phyloP scores from a whole-genome alignment of 2,329 filamentous ascomycete genomes.

The Graphilbum sp. region DNA sequence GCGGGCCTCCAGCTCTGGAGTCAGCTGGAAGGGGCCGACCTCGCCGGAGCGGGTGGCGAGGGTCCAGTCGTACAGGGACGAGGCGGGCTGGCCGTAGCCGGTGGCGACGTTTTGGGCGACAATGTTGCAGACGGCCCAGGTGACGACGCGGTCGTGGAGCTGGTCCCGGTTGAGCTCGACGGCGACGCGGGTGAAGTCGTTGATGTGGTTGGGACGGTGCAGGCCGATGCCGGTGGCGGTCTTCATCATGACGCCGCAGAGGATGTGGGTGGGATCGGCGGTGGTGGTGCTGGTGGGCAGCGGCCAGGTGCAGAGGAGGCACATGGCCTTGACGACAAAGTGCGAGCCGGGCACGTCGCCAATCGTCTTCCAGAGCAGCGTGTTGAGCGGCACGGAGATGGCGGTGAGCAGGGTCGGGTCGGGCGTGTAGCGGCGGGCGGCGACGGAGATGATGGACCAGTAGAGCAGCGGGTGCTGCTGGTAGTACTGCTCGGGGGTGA shows the following conservation, averaged over 20 bases:
- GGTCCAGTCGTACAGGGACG: constrained; percentile 62
- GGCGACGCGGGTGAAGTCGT: constrained; percentile 65
- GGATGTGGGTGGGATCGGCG: constrained; percentile 65
- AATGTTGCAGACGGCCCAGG: constrained; percentile 76
- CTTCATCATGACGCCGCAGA: constrained; percentile 76
- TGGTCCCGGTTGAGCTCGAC: constrained; percentile 65
- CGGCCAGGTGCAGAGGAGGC: constrained; percentile 67
- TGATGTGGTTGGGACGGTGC: constrained; percentile 64
- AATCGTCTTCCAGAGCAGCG: constrained; percentile 62
- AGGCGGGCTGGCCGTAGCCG: constrained; percentile 67
- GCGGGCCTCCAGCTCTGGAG: constrained; percentile 47
- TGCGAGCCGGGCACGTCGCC: constrained; percentile 64
- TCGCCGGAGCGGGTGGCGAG: constrained; percentile 44
- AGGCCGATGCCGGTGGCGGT: constrained; percentile 70
- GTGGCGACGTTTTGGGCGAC: constrained; percentile 71
- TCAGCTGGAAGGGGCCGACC: constrained; percentile 40
- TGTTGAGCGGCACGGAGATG: constrained; percentile 50
- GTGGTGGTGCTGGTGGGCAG: constrained; percentile 68
- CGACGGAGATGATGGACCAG: constrained; percentile 67
- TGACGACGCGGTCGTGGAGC: constrained; percentile 60
- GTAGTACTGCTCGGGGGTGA: constrained; percentile 57
- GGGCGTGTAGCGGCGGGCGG: constrained; percentile 50
- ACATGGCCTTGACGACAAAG: constrained; percentile 67
- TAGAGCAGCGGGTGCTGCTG: constrained; percentile 68
- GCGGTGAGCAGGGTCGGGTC: constrained; percentile 50